Percentiles rank a stretch among this genome's conserved stretches.
phyloP scores from a whole-genome alignment of 208 protist genomes.

The Dictyostelium gargantuum region DNA sequence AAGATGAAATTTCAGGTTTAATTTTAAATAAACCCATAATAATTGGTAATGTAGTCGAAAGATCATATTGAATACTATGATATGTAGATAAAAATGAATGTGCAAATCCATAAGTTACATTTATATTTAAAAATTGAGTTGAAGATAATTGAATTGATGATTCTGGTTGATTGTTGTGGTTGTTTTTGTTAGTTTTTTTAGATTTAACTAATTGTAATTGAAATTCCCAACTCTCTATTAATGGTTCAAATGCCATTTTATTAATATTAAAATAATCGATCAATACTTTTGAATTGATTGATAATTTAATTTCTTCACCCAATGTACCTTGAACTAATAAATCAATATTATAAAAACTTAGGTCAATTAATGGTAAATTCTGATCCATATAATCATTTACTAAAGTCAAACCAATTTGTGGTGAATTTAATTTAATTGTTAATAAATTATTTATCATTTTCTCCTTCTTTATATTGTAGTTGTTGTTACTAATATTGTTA shows the following conservation, averaged over 20 bases:
- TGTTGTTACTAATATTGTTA: neutral
- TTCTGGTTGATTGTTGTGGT: neutral
- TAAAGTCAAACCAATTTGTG: neutral
- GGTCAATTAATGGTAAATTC: constrained; percentile 29
- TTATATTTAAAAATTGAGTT: constrained; percentile 7
- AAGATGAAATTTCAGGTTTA: neutral
- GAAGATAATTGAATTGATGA: neutral
- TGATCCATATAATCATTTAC: constrained; percentile 58
- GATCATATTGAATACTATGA: constrained; percentile 18
- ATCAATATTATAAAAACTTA: neutral
- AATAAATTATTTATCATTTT: neutral
- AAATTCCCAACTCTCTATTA: constrained; percentile 40
- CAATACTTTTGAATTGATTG: neutral
- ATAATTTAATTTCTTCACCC: neutral
- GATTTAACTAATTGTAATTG: neutral
- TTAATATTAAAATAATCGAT: constrained; percentile 42
- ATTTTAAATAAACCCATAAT: constrained; percentile 28
- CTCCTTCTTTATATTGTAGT: neutral
- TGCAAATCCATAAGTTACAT: constrained; percentile 10
- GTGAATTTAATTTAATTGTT: neutral
- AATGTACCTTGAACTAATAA: neutral
- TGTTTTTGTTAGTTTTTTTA: neutral
- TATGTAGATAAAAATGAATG: neutral
- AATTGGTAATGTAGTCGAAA: neutral
- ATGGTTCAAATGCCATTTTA: constrained; percentile 48